Percentiles rank a stretch among this genome's conserved stretches.
These are phyloP conservation scores for Discostella stelligeroides DNA, from an alignment of 108 stramenopile genomes.

Conservation along the genomic window DNA sequence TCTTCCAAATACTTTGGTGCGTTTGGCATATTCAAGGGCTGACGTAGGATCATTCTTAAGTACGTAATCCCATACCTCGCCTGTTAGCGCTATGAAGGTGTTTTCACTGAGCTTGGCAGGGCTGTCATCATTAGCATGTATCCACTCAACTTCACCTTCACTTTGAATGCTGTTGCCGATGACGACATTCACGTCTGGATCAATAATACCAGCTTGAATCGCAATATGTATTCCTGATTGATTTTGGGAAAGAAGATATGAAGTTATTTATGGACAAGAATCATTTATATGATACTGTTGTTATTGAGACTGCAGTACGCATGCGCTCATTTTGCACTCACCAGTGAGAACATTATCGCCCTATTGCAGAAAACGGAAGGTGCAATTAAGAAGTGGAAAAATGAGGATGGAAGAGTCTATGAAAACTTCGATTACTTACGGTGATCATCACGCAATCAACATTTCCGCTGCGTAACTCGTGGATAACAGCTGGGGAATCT, in stretches of 20 bases:
- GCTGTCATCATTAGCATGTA: conserved; percentile 27
- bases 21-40: conserved; percentile 30
- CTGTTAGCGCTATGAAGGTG: conserved; percentile 59
- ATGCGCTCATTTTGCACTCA: too few relatives aligned
- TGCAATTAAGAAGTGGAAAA: too few relatives aligned
- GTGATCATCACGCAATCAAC: conserved; percentile 60
- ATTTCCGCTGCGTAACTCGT: conserved; percentile 51
- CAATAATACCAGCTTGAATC: conserved; percentile 58
- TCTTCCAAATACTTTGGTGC: conserved; percentile 60
- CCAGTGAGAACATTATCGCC: conserved; percentile 64
- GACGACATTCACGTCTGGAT: conserved; percentile 30
- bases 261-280: too few relatives aligned
- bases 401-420: too few relatives aligned
- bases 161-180: conserved; percentile 27
- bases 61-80: conserved; percentile 54
- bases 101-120: not conserved
- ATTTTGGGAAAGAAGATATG: too few relatives aligned
- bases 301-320: too few relatives aligned
- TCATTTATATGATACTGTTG: too few relatives aligned
- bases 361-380: not conserved
- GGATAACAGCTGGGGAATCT: conserved; percentile 57
- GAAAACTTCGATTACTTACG: not conserved
- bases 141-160: conserved; percentile 42
- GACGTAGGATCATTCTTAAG: conserved; percentile 29
- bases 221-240: conserved; percentile 57